These are phyloP conservation scores for Diaporthe destruens DNA, from an alignment of 2,329 filamentous ascomycete species.

Conservation along the genomic window DNA sequence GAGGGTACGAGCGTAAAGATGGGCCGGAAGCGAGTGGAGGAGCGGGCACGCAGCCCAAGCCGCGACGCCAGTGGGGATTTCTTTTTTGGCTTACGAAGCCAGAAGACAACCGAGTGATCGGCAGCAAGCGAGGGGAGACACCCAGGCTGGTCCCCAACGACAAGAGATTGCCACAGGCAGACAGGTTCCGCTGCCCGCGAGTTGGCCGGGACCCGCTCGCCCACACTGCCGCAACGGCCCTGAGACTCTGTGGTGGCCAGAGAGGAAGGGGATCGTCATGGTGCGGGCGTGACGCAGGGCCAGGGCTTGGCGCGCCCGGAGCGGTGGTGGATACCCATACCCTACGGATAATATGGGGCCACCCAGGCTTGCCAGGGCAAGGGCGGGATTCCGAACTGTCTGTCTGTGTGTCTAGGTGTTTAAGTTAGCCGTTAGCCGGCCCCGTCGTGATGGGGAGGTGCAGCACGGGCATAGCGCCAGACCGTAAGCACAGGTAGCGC, in stretches of 20 bases:
- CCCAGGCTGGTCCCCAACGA: neutral
- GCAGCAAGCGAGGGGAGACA: slow-evolving; percentile 21
- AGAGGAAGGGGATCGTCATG: slow-evolving; percentile 12
- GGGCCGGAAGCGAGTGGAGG: slow-evolving; percentile 12
- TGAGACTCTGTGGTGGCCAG: slow-evolving; percentile 5
- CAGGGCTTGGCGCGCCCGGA: slow-evolving; percentile 30
- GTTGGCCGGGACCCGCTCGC: slow-evolving; percentile 23
- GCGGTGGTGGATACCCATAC: slow-evolving; percentile 32
- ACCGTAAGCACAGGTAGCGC: slow-evolving; percentile 4
- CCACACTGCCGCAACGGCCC: neutral
- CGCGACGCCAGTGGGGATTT: slow-evolving; percentile 14
- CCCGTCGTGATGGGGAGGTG: neutral
- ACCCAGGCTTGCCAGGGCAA: neutral
- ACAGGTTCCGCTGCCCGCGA: slow-evolving; percentile 4
- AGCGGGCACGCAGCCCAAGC: slow-evolving; percentile 11
- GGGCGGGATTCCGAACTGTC: neutral
- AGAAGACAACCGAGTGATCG: slow-evolving; percentile 4
- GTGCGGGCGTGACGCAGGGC: slow-evolving; percentile 14
- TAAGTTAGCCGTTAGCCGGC: neutral
- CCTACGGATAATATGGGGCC: slow-evolving; percentile 21
- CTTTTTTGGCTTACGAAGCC: neutral
- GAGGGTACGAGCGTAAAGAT: neutral
- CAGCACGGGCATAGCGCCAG: neutral
- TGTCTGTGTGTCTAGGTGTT: too few species aligned
- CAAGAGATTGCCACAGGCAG: slow-evolving; percentile 9